Evolutionary conservation across 352 stramenopile species (phyloP).

Genomic region (Globisporangium lucens): DNA sequence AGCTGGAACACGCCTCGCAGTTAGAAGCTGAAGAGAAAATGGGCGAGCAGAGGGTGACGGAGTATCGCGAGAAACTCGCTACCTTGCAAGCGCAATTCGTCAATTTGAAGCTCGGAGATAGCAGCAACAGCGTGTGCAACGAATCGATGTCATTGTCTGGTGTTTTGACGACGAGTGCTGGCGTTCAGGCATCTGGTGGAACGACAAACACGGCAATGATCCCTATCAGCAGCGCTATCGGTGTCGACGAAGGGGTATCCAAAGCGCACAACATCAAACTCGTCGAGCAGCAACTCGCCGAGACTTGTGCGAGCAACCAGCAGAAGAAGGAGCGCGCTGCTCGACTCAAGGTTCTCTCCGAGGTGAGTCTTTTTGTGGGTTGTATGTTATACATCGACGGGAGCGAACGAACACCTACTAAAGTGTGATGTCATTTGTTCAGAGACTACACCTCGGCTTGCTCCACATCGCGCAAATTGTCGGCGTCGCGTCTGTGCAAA

Average conservation of each 20-base stretch:
- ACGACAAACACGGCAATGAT: not conserved
- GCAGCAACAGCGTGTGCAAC: slow-evolving; percentile 15
- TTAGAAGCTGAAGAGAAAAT: slow-evolving; percentile 60
- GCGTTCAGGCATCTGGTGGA: not conserved
- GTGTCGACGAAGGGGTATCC: slow-evolving; percentile 13
- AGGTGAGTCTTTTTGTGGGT: slow-evolving; percentile 25
- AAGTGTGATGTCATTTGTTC: not conserved
- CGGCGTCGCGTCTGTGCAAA: slow-evolving; percentile 37
- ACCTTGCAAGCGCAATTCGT: slow-evolving; percentile 56
- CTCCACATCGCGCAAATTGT: slow-evolving; percentile 77
- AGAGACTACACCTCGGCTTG: slow-evolving; percentile 73
- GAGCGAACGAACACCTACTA: not conserved
- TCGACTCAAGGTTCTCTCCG: slow-evolving; percentile 53
- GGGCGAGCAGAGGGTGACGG: slow-evolving; percentile 54
- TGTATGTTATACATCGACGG: too few species aligned
- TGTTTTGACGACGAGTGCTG: slow-evolving; percentile 6
- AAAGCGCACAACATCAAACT: slow-evolving; percentile 59
- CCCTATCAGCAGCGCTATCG: not conserved
- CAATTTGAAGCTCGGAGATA: slow-evolving; percentile 70
- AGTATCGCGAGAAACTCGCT: slow-evolving; percentile 59
- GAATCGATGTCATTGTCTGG: slow-evolving; percentile 14
- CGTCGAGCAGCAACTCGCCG: slow-evolving; percentile 59
- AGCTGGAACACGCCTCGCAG: slow-evolving; percentile 67
- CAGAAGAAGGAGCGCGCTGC: slow-evolving; percentile 68
- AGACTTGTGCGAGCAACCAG: slow-evolving; percentile 44